A percentile compares a stretch with the other conserved stretches of the same genome.
These are phyloP conservation scores for Lodderomyces pseudojiufengensis DNA, from an alignment of 1,139 yeast genomes.

Conservation along the genomic window DNA sequence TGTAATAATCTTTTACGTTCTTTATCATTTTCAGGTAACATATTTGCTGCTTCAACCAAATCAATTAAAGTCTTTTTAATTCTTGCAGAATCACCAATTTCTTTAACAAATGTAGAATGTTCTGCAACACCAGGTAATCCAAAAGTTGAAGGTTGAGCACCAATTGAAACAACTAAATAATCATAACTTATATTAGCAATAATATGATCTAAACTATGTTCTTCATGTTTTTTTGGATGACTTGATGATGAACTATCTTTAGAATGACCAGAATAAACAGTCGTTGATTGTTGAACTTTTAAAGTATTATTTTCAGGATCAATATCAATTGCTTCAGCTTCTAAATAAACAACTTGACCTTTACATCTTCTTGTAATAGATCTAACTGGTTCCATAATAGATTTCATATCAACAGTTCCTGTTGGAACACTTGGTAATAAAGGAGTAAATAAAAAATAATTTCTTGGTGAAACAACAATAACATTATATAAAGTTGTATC, in stretches of 20 bases:
- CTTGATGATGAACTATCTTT: slow-evolving; percentile 47
- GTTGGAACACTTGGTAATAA: slow-evolving; percentile 89
- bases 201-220: slow-evolving; percentile 42
- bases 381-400: slow-evolving; percentile 83
- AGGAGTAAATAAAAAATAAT: slow-evolving; percentile 91
- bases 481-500: slow-evolving; percentile 86
- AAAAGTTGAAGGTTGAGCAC: slow-evolving; percentile 87
- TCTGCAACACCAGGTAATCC: slow-evolving; percentile 92
- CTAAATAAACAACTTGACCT: slow-evolving; percentile 78
- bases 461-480: slow-evolving; percentile 84
- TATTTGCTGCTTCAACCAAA: slow-evolving; percentile 76
- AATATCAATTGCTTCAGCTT: slow-evolving; percentile 83
- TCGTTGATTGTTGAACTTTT: slow-evolving; percentile 34
- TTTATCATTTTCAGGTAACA: slow-evolving; percentile 65
- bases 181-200: slow-evolving; percentile 58
- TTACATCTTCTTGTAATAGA: slow-evolving; percentile 61
- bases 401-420: slow-evolving; percentile 84
- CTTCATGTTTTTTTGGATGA: slow-evolving; percentile 27
- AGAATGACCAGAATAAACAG: slow-evolving; percentile 49
- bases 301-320: slow-evolving; percentile 46
- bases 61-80: slow-evolving; percentile 75
- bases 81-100: slow-evolving; percentile 73
- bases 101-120: slow-evolving; percentile 80
- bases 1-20: slow-evolving; percentile 78
- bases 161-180: slow-evolving; percentile 81